Evolutionary conservation across 805 yeast genomes (phyloP).

Genomic region (Starmerella bombi): DNA sequence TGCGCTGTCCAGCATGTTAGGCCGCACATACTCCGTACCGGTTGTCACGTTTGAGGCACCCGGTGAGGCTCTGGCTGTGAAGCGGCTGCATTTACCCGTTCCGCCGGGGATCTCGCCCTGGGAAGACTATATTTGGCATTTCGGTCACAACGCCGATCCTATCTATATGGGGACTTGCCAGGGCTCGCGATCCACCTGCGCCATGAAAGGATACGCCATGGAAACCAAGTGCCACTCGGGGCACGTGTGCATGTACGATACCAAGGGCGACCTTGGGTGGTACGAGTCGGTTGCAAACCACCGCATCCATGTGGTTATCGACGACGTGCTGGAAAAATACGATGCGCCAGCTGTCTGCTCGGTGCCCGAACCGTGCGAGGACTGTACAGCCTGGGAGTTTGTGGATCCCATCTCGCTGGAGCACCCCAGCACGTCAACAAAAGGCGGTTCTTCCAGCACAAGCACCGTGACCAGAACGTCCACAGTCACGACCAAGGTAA

Average conservation of each 20-base stretch:
- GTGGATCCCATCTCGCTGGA: conserved; percentile 26
- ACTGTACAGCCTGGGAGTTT: conserved; percentile 81
- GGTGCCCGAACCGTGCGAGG: conserved; percentile 60
- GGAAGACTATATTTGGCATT: conserved; percentile 79
- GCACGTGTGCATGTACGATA: conserved; percentile 73
- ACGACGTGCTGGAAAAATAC: conserved; percentile 56
- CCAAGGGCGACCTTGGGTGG: conserved; percentile 83
- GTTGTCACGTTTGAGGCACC: conserved; percentile 88
- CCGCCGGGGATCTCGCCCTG: conserved; percentile 79
- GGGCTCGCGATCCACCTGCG: conserved; percentile 81
- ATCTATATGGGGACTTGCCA: conserved; percentile 92
- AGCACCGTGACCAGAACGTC: conserved; percentile 2
- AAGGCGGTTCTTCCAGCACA: neutral
- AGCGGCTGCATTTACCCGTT: conserved; percentile 74
- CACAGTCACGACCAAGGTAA: conserved; percentile 4
- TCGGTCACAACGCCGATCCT: conserved; percentile 96
- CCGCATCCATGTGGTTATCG: conserved; percentile 80
- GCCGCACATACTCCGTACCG: conserved; percentile 82
- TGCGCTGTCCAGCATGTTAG: conserved; percentile 63
- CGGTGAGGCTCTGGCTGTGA: conserved; percentile 74
- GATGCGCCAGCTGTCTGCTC: conserved; percentile 66
- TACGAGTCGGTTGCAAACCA: conserved; percentile 77
- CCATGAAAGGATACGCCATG: conserved; percentile 92
- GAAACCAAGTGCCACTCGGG: conserved; percentile 94
- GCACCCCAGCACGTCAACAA: neutral